phyloP scores from a whole-genome alignment of 345 rosid genomes.

The Arabidopsis thaliana region TAIR10.1 NC_003074.8:1916501-1917000 shows the following conservation, averaged over 20 bases:
- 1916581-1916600: not conserved
- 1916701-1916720: slow-evolving; percentile 11
- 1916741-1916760: not conserved
- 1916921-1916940: slow-evolving; percentile 34
- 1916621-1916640: not conserved
- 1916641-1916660: not conserved
- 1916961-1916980: slow-evolving; percentile 40
- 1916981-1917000: slow-evolving; percentile 33
- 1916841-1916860: not conserved
- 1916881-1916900: not conserved
- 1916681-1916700: slow-evolving; percentile 22
- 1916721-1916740: slow-evolving; percentile 24
- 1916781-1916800: not conserved
- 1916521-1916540: slow-evolving; percentile 15
- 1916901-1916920: slow-evolving; percentile 17
- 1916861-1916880: not conserved
- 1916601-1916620: slow-evolving; percentile 3
- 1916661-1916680: not conserved
- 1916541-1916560: not conserved
- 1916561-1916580: not conserved
- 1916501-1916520: not conserved
- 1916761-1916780: not conserved
- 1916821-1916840: not conserved
- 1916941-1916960: slow-evolving; percentile 21
- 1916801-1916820: not conserved